These are phyloP conservation scores for Colletotrichum chrysophilum DNA, from an alignment of 2,329 filamentous ascomycete genomes.

Conservation along the genomic window DNA sequence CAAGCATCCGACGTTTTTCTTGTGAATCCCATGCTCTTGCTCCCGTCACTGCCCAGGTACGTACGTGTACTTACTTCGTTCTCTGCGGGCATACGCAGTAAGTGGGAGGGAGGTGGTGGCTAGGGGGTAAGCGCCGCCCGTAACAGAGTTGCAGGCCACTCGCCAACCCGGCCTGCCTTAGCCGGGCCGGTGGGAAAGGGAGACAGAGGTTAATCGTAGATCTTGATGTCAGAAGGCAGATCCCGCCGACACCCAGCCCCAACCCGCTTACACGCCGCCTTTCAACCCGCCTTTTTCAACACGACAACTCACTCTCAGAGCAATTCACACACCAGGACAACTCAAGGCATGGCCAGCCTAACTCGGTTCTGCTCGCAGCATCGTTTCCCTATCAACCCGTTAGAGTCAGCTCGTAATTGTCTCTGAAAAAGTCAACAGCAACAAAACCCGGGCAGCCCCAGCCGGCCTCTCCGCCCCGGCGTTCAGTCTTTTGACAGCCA, in stretches of 20 bases:
- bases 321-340: neutral
- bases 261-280: neutral
- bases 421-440: neutral
- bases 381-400: neutral
- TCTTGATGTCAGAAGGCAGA: conserved; percentile 1
- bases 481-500: neutral
- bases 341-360: neutral
- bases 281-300: neutral
- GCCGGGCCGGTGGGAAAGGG: conserved; percentile 6
- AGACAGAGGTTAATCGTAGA: neutral
- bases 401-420: neutral
- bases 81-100: neutral
- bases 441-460: neutral
- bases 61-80: neutral
- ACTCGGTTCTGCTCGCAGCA: neutral
- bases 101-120: neutral
- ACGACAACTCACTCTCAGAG: neutral
- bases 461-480: conserved; percentile 6
- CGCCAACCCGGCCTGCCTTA: neutral
- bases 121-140: neutral
- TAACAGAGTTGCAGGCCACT: neutral
- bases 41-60: neutral
- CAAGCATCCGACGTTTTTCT: conserved; percentile 5
- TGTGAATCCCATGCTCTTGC: neutral
- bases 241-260: neutral